Evolutionary conservation across 352 stramenopile species (phyloP).

Genomic region (Bremia lactucae): DNA sequence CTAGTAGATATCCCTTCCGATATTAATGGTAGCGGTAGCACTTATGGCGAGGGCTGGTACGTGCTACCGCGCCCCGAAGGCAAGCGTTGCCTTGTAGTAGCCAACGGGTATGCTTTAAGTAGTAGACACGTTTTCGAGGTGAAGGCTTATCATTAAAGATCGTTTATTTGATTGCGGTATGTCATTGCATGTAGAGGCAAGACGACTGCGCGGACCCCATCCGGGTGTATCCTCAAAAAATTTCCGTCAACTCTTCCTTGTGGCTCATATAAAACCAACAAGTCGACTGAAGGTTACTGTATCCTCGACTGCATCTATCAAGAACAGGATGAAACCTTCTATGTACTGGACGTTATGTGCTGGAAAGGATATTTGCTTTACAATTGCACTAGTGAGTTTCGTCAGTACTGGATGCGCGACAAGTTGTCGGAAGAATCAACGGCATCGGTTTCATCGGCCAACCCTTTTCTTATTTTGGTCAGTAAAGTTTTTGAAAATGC

Average conservation of each 20-base stretch:
- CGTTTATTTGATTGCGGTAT: conserved; percentile 1
- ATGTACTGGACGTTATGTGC: conserved; percentile 89
- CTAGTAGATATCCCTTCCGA: conserved; percentile 77
- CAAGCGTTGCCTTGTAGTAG: conserved; percentile 84
- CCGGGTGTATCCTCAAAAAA: conserved; percentile 73
- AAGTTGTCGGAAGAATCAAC: conserved; percentile 76
- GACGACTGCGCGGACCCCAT: conserved; percentile 71
- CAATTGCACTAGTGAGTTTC: conserved; percentile 89
- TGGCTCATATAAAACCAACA: conserved; percentile 73
- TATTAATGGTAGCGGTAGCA: conserved; percentile 69
- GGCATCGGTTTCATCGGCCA: conserved; percentile 34
- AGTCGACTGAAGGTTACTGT: conserved; percentile 61
- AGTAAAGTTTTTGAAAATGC: background rate
- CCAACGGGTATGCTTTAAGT: conserved; percentile 45
- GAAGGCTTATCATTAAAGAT: background rate
- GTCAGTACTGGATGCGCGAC: conserved; percentile 86
- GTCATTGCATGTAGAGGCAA: conserved; percentile 30
- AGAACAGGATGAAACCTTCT: conserved; percentile 81
- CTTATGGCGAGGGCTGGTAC: conserved; percentile 77
- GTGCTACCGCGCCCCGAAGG: conserved; percentile 86
- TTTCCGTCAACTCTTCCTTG: conserved; percentile 77
- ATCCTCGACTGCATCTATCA: conserved; percentile 90
- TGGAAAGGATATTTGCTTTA: conserved; percentile 90
- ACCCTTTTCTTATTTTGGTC: conserved; percentile 74
- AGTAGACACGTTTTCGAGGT: no score